Conservation (phyloP, 1,284 basidiomycete genomes). For the Naganishia sp. region DNA sequence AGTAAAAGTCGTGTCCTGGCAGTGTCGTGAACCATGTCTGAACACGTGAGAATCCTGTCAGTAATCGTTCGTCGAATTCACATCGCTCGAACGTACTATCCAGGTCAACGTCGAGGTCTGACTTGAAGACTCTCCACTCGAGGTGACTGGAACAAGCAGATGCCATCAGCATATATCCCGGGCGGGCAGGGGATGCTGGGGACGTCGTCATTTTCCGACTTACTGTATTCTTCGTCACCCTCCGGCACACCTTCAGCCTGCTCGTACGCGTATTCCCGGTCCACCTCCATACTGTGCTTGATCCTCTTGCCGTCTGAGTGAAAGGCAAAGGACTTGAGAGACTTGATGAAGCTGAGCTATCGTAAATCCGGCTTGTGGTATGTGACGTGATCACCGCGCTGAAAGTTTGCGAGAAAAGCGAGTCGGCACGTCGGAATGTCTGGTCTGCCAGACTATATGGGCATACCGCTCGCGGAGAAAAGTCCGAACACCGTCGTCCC, state of each 20-base stretch:
- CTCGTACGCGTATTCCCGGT: conserved; percentile 12
- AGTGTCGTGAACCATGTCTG: conserved; percentile 93
- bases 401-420: background rate
- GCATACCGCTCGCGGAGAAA: background rate
- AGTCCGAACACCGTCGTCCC: background rate
- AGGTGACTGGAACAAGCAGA: conserved; percentile 42
- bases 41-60: background rate
- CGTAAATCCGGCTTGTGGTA: background rate
- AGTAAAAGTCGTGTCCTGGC: conserved; percentile 98
- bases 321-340: too few species aligned
- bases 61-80: background rate
- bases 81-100: conserved; percentile 47
- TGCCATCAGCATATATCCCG: too few species aligned
- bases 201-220: background rate
- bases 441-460: background rate
- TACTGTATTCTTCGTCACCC: conserved; percentile 30
- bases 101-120: conserved; percentile 54
- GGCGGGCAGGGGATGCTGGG: too few species aligned
- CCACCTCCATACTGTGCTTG: conserved; percentile 18
- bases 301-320: background rate
- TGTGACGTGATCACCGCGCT: background rate
- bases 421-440: too few species aligned
- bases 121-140: conserved; percentile 51
- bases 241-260: conserved; percentile 12
- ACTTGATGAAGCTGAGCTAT: background rate